Percentiles rank a stretch among this genome's conserved stretches.
These are phyloP conservation scores for Amanita rubescens DNA, from an alignment of 768 basidiomycete species.

Conservation along the genomic window DNA sequence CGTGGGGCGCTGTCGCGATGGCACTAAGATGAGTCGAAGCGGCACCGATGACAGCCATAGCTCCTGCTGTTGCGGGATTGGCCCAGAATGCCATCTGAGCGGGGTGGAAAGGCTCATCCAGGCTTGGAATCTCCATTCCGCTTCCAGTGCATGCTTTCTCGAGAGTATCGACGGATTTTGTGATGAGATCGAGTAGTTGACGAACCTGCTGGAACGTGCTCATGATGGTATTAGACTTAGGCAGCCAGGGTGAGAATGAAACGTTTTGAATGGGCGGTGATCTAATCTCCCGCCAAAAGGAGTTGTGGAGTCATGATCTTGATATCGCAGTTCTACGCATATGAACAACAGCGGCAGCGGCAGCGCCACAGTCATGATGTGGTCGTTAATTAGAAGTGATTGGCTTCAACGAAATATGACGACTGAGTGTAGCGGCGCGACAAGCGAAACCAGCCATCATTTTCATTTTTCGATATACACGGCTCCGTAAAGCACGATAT, in stretches of 20 bases:
- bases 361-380: too few species aligned
- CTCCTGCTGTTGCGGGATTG: constrained; percentile 12
- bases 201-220: not conserved
- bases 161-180: constrained; percentile 1
- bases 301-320: not conserved
- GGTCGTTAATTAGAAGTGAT: too few species aligned
- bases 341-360: too few species aligned
- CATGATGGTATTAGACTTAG: not conserved
- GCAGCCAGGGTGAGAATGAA: too few species aligned
- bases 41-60: constrained; percentile 14
- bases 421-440: too few species aligned
- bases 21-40: constrained; percentile 21
- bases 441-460: too few species aligned
- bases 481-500: too few species aligned
- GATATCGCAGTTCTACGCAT: too few species aligned
- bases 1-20: constrained; percentile 12
- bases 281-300: too few species aligned
- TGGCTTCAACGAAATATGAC: too few species aligned
- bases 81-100: constrained; percentile 15
- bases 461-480: too few species aligned
- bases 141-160: constrained; percentile 8
- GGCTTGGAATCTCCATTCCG: constrained; percentile 12
- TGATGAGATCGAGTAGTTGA: constrained; percentile 2
- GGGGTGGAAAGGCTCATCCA: constrained; percentile 15
- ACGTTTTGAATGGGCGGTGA: too few species aligned